Base-by-base conservation (phyloP, 2,329 filamentous ascomycete genomes). In the Lomentospora prolificans region DNA sequence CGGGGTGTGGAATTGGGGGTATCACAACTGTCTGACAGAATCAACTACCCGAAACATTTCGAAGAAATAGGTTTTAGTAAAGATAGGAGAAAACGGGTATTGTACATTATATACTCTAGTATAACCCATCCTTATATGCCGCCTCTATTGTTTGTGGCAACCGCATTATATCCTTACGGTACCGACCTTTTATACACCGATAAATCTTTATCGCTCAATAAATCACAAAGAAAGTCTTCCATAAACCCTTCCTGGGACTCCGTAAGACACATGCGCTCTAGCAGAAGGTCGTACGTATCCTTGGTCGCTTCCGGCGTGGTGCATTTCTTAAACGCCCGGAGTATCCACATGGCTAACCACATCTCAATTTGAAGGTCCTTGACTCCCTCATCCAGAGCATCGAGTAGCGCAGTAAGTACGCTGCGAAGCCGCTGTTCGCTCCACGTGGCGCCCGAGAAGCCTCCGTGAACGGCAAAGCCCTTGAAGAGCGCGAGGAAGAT, bases 401-500 rank as follows among this genome's bases (percentile, higher is more conserved):
- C 66, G 12, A 87, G 71, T 60, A 90, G 82, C 1, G 86, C 80
- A 7, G 75, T 67, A 77, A 87, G 87, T 9, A 90, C 81, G 44
- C 75, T 76, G 46, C 85, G 77, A 2, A 97, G 78, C n/a, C 83
- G 79, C 60, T 78, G 70, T 28, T 75, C 72, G 27, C 82, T 89
- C 92, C 94, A 99, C 10, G 81, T 76, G 5, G 39, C 50, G 60
- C 84, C 69, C 1, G 60, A 74, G 24, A 74, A 65, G 25, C 82
- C 84, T 9, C 91, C 92, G 64, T 96, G 85, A 2, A 73, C 68
- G 30, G 79, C 76, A 65, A 97, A 99, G 0, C 88, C 90, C 63
- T 89, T 86, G 70, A 97, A 88, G 3, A 97, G 74, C 6, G 86
- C 78, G 36, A 94, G 75, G 64, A 92, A 96, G 24, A 95, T 80